Conservation (phyloP, 2,329 filamentous ascomycete species). For the Phaeosphaeriaceae sp. region DNA sequence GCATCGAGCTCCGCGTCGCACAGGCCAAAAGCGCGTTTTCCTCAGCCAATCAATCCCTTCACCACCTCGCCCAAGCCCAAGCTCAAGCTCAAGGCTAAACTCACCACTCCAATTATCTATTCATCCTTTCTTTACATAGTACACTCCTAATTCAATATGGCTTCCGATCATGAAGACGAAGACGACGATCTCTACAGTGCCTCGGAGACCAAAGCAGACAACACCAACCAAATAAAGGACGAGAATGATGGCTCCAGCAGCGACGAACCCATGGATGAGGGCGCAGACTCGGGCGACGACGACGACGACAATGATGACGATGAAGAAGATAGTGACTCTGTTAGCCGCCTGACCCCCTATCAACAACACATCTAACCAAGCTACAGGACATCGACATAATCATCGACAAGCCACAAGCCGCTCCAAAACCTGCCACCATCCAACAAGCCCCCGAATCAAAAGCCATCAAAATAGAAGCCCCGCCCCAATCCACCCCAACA, state of each 20-base stretch:
- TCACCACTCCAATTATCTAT: neutral
- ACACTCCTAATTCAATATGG: constrained; percentile 47
- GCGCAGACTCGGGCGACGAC: constrained; percentile 52
- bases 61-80: constrained; percentile 10
- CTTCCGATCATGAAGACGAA: constrained; percentile 60
- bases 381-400: constrained; percentile 61
- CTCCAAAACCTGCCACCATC: constrained; percentile 43
- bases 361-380: constrained; percentile 31
- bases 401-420: constrained; percentile 54
- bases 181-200: constrained; percentile 60
- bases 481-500: constrained; percentile 31
- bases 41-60: constrained; percentile 30
- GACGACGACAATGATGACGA: constrained; percentile 48
- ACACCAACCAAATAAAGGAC: constrained; percentile 32
- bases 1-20: constrained; percentile 11
- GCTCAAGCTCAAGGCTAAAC: constrained; percentile 10
- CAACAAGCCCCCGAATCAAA: constrained; percentile 40
- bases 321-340: constrained; percentile 55
- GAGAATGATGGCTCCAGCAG: constrained; percentile 43
- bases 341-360: constrained; percentile 24
- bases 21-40: constrained; percentile 27
- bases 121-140: neutral
- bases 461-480: constrained; percentile 47
- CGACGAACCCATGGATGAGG: constrained; percentile 55
- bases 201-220: constrained; percentile 33